Evolutionary conservation across 768 basidiomycete species (phyloP), one percentile per base, ranked within the genome.

Genomic region (Tephrocybe rancida): DNA sequence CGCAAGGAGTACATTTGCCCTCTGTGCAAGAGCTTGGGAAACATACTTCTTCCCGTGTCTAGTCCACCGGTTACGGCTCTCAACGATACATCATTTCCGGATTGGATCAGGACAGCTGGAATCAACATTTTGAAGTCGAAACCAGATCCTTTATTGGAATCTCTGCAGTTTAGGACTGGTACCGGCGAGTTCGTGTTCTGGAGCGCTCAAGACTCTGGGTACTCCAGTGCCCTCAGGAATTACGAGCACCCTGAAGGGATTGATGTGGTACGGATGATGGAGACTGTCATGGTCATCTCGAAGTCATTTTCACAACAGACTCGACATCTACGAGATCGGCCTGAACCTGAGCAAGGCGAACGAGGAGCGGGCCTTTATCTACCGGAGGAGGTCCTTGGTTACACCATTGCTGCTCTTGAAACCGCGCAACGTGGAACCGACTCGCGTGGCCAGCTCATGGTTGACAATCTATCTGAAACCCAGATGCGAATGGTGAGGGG

Each of bases 1-100:
- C 82, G 97, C 35, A 89, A 90, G 60, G 97, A 99, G 64, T 98
- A 88, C 72, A 90, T 98, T 43, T 99, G 97, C 61, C 97, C 97
- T 1, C 74, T 99, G 3, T 99, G 97, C 77, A 98, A 98, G 72
- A 94, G 92, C 61, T 76, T 98, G 5, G 95, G 96, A 3, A 99
- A 99, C 68, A 85, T 94, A 26, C 87, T 99, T 37, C 78, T 99
- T 0, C 97, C 97, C 0, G 86, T 95, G 16, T 76, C 81, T 4
- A 74, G 75, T 11, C 75, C 85, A 0, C 67, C 77, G 10, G 60
- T 59, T n/a, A 78, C 73, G 30, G 67, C 77, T 21, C 77, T 85
- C 48, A 89, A 82, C 53, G 71, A 69, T 3, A 71, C 83, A 0
- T 80, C 87, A 0, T 91, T 97, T 66, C 77, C 91, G 0, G 92